Evolutionary conservation across 805 yeast genomes (phyloP).

Genomic region (Saccharomycopsis lassenensis): DNA sequence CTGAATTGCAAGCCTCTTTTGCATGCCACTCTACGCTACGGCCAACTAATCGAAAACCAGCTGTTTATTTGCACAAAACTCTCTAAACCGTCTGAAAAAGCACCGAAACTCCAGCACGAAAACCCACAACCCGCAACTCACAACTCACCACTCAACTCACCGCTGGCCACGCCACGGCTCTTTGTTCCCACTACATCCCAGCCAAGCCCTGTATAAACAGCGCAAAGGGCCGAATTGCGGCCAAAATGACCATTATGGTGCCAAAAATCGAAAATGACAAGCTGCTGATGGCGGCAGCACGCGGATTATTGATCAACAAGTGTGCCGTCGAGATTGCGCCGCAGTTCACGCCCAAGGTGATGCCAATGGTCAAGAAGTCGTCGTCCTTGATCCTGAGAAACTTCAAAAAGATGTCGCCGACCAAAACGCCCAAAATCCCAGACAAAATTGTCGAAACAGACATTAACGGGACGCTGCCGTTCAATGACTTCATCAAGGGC

Average conservation of each 20-base stretch:
- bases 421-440: slow-evolving; percentile 64
- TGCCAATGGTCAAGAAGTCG: slow-evolving; percentile 68
- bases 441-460: slow-evolving; percentile 70
- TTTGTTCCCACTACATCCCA: slow-evolving; percentile 25
- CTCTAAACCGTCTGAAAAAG: no score
- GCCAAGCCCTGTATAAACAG: slow-evolving; percentile 36
- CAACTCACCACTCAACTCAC: no score
- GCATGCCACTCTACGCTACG: no score
- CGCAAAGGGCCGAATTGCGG: slow-evolving; percentile 48
- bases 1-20: no score
- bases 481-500: slow-evolving; percentile 56
- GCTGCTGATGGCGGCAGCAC: slow-evolving; percentile 73
- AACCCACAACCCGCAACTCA: no score
- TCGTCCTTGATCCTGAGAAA: slow-evolving; percentile 40
- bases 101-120: no score
- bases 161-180: neutral
- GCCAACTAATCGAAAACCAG: no score
- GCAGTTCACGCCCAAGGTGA: slow-evolving; percentile 66
- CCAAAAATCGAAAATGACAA: slow-evolving; percentile 66
- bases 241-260: slow-evolving; percentile 57
- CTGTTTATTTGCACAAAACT: no score
- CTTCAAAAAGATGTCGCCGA: slow-evolving; percentile 40
- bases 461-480: slow-evolving; percentile 61
- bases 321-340: slow-evolving; percentile 81
- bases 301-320: slow-evolving; percentile 53